Conservation (phyloP, 352 stramenopile species). For the Globisporangium carolinianum region DNA sequence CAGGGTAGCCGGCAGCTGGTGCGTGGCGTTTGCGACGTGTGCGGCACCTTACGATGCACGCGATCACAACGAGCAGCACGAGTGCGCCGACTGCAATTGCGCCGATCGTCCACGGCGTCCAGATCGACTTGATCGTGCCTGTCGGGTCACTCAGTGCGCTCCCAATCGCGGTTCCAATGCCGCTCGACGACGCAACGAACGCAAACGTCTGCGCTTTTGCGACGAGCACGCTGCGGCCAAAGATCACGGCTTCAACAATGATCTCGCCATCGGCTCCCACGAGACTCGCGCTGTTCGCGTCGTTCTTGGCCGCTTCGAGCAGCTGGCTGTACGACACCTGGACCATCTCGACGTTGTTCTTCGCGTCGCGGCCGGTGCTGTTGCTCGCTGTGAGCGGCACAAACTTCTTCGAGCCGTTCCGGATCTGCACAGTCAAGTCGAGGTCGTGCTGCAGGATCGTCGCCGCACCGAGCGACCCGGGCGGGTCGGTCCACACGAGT, state of each 20-base stretch:
- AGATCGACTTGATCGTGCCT: conserved; percentile 24
- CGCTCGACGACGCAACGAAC: conserved; percentile 75
- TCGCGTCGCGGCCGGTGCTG: conserved; percentile 39
- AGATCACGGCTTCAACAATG: conserved; percentile 64
- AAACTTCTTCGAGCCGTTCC: conserved; percentile 48
- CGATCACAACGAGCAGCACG: conserved; percentile 42
- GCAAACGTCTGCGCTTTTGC: conserved; percentile 57
- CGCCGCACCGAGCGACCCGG: conserved; percentile 52
- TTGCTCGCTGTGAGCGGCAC: conserved; percentile 47
- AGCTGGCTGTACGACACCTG: conserved; percentile 63
- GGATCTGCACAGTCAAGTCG: conserved; percentile 61
- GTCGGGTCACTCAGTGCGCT: conserved; percentile 2
- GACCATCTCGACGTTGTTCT: conserved; percentile 87
- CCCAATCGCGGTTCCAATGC: conserved; percentile 46
- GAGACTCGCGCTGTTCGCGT: conserved; percentile 15
- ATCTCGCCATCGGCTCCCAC: conserved; percentile 40
- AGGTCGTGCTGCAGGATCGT: conserved; percentile 74
- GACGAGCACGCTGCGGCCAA: conserved; percentile 51
- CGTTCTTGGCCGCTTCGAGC: conserved; percentile 24
- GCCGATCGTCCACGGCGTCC: conserved; percentile 51
- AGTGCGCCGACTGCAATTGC: conserved; percentile 37
- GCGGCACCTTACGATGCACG: conserved; percentile 26
- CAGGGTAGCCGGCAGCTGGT: conserved; percentile 5
- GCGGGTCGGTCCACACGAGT: conserved; percentile 73
- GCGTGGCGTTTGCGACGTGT: conserved; percentile 15